Conservation (phyloP, 768 basidiomycete genomes). For the Glaciozyma martinii region DNA sequence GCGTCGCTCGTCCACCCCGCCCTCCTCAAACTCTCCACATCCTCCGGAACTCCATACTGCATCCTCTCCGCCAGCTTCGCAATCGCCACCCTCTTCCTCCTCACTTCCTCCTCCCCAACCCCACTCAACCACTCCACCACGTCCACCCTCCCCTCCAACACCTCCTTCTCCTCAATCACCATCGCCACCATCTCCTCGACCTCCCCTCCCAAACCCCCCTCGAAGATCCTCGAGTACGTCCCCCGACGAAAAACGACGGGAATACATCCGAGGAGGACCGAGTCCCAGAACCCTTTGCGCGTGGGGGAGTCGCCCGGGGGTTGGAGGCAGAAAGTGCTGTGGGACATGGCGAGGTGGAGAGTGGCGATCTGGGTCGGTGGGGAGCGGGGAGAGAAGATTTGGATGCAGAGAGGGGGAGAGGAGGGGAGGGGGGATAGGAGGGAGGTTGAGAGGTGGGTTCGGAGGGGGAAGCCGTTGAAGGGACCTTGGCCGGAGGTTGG, state of each 20-base stretch:
- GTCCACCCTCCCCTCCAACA: not conserved
- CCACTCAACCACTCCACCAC: not conserved
- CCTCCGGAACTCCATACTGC: not conserved
- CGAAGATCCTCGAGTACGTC: slow-evolving; percentile 2
- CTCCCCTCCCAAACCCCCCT: not conserved
- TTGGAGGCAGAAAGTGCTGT: slow-evolving; percentile 8
- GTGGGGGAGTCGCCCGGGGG: slow-evolving; percentile 16
- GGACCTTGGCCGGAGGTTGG: not conserved
- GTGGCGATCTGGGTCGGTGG: not conserved
- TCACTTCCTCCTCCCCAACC: not conserved
- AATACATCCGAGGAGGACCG: slow-evolving; percentile 20
- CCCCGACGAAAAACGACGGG: slow-evolving; percentile 13
- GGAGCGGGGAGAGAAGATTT: not conserved
- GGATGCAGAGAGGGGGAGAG: not conserved
- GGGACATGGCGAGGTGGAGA: slow-evolving; percentile 8
- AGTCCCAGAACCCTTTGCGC: slow-evolving; percentile 17
- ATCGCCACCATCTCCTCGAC: not conserved
- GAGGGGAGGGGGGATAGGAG: not conserved
- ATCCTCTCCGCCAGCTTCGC: not conserved
- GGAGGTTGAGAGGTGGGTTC: not conserved
- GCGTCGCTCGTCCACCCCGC: not conserved
- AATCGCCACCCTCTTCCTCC: not conserved
- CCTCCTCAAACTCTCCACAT: not conserved
- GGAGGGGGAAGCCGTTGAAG: slow-evolving; percentile 16
- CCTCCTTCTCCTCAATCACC: not conserved